A percentile compares a stretch with the other conserved stretches of the same genome.
phyloP scores from a whole-genome alignment of 441 rosid genomes.

The Populus hybrid region DNA sequence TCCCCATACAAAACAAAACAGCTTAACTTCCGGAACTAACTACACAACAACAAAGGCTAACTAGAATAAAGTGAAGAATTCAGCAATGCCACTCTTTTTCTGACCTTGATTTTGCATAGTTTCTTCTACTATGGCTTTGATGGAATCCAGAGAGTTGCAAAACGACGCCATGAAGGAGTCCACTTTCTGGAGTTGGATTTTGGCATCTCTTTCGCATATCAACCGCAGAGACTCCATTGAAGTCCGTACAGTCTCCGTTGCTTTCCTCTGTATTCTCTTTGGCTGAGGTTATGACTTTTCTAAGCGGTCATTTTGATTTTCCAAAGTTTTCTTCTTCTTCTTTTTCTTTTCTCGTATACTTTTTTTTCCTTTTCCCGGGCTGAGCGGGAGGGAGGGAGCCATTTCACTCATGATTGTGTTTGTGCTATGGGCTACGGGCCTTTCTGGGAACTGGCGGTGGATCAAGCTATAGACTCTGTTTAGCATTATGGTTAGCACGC shows the following conservation, averaged over 20 bases:
- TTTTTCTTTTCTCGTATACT: background rate
- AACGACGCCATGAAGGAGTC: slow-evolving; percentile 53
- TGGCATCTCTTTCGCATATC: slow-evolving; percentile 40
- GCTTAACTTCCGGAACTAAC: background rate
- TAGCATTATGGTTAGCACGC: no score
- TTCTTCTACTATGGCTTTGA: slow-evolving; percentile 41
- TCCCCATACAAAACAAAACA: background rate
- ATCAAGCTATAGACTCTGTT: background rate
- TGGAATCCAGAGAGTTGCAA: slow-evolving; percentile 38
- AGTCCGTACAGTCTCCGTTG: slow-evolving; percentile 27
- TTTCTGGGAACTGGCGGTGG: background rate
- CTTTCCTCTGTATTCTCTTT: slow-evolving; percentile 27
- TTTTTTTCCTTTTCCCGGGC: background rate
- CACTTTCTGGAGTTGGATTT: slow-evolving; percentile 33
- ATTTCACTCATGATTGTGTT: background rate
- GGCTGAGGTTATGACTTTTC: background rate
- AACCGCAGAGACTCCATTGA: slow-evolving; percentile 57
- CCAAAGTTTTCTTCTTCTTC: background rate
- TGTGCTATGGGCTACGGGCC: background rate
- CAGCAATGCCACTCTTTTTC: background rate
- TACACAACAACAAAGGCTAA: slow-evolving; percentile 10
- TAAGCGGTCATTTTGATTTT: background rate
- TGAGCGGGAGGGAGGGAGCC: background rate
- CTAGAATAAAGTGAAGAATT: background rate
- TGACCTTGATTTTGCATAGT: slow-evolving; percentile 55